phyloP scores from a whole-genome alignment of 2,329 filamentous ascomycete genomes.

The Fusarium protoensiforme region DNA sequence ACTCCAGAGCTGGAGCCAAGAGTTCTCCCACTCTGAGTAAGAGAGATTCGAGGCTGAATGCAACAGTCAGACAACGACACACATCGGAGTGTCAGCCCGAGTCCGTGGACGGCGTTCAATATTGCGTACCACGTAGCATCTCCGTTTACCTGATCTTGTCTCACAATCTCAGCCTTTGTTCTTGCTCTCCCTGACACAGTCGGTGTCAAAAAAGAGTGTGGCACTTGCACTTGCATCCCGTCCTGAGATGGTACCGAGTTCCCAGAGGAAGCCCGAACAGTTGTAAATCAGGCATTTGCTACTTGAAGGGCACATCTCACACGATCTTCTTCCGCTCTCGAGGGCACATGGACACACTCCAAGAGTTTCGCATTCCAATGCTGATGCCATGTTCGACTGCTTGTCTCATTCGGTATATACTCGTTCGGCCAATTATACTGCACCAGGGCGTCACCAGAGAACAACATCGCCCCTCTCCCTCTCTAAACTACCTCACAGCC shows the following conservation, averaged over 20 bases:
- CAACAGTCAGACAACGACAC: conserved; percentile 1
- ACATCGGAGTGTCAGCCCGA: not conserved
- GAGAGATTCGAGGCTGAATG: not conserved
- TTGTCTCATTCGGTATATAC: not conserved
- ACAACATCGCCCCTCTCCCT: not conserved
- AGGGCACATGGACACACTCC: not conserved
- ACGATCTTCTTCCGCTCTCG: not conserved
- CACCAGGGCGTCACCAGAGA: not conserved
- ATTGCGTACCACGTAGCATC: not conserved
- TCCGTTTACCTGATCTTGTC: not conserved
- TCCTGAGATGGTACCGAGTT: not conserved
- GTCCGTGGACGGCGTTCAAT: not conserved
- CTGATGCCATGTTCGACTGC: not conserved
- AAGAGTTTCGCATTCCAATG: not conserved
- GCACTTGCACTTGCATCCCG: not conserved
- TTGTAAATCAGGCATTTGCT: not conserved
- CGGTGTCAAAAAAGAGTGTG: not conserved
- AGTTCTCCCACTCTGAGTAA: not conserved
- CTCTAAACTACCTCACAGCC: conserved; percentile 11
- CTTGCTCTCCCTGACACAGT: not conserved
- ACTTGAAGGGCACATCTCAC: not conserved
- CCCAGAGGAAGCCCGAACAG: not conserved
- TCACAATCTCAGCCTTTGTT: not conserved
- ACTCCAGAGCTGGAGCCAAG: not conserved
- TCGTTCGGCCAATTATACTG: not conserved